Evolutionary conservation across 169 alveolate species (phyloP), one percentile per base, ranked within the genome.

Genomic region (Cryptosporidium ubiquitum): DNA sequence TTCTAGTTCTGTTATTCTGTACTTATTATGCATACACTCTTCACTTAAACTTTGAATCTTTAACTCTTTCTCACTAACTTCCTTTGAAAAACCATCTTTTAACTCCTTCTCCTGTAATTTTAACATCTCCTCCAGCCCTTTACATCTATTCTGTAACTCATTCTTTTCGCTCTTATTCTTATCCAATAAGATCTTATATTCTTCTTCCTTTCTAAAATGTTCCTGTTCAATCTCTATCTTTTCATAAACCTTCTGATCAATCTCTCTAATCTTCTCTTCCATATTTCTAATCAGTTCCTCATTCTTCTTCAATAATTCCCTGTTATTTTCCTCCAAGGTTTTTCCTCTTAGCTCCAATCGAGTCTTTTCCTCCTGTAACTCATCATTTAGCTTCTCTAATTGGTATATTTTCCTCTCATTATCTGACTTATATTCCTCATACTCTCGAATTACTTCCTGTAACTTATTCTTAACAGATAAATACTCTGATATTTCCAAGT

Each of bases 1-100:
- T 33, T 79, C 89, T 18, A 79, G 3, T 14, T 79, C 89, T 61
- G 89, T 79, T 20, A 79, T 79, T 16, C 89, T 18, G 3, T 61
- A 79, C 69, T 79, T 79, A 42, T 79, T 79, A n/a, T 79, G 89
- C 33, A 44, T 12, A 42, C 75, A 61, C 23, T 79, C 89, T 39
- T 79, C 89, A 33, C 39, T 58, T 31, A 79, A 52, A 16, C 47
- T 44, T 47, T 79, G 89, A 31, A 79, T 79, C 7, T 61, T 42
- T 6, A 79, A 33, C 37, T 79, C 74, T 20, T 47, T 79, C 35
- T 79, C 74, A 0, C 58, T 42, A 26, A 79, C 9, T 14, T 79
- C 89, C 35, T 26, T 58, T 4, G 49, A 26, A 26, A 58, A 61
- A 7, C 5, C 18, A n/a, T 79, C 47, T 23, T 61, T 42, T 23